These are phyloP conservation scores for Cetraspora pellucida DNA, from an alignment of 192 early-diverging fungal species.

Conservation along the genomic window DNA sequence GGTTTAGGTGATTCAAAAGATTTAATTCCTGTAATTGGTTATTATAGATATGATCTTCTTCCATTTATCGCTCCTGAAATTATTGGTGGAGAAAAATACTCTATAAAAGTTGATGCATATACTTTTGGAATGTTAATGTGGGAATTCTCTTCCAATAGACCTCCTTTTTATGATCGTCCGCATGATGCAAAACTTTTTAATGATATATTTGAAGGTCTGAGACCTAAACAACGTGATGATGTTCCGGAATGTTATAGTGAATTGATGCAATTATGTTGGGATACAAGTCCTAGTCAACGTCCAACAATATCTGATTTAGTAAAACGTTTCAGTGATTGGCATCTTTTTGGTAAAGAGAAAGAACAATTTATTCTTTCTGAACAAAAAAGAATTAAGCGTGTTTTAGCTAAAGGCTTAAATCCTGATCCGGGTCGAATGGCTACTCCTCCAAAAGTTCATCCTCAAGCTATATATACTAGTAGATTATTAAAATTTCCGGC, in stretches of 20 bases:
- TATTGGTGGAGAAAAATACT: slow-evolving; percentile 2
- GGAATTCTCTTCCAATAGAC: slow-evolving; percentile 26
- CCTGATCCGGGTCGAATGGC: slow-evolving; percentile 1
- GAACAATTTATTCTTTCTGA: slow-evolving; percentile 10
- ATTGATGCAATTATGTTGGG: slow-evolving; percentile 25
- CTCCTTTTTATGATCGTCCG: slow-evolving; percentile 25
- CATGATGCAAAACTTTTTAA: slow-evolving; percentile 3
- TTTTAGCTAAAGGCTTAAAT: not conserved
- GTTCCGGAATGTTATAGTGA: slow-evolving; percentile 14
- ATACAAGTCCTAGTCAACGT: not conserved
- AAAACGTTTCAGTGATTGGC: slow-evolving; percentile 5
- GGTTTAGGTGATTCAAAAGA: slow-evolving; percentile 15
- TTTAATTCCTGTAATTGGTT: slow-evolving; percentile 27
- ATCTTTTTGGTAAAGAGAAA: not conserved
- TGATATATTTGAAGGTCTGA: not conserved
- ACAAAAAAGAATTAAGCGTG: not conserved
- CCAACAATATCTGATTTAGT: slow-evolving; percentile 15
- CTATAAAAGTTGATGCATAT: slow-evolving; percentile 19
- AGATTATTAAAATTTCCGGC: slow-evolving; percentile 26
- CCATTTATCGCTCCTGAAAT: slow-evolving; percentile 27
- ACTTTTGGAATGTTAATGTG: slow-evolving; percentile 32
- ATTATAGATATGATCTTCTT: slow-evolving; percentile 25
- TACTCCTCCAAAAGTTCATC: slow-evolving; percentile 16
- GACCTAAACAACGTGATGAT: not conserved
- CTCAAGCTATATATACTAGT: slow-evolving; percentile 30